These are phyloP conservation scores for Eutypa lata DNA, from an alignment of 2,329 filamentous ascomycete species.

Conservation along the genomic window DNA sequence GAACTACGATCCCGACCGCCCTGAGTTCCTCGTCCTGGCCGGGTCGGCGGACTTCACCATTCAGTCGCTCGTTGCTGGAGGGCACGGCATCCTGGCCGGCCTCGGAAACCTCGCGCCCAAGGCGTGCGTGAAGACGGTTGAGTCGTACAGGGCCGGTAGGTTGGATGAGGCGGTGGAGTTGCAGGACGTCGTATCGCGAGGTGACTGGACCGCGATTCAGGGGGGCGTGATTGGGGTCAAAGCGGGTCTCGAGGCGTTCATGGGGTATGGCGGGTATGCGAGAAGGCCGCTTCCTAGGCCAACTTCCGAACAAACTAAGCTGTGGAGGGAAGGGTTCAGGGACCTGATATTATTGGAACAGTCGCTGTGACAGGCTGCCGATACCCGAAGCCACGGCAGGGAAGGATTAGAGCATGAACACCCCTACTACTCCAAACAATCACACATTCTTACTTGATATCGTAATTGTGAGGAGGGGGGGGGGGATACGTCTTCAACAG, in stretches of 20 bases:
- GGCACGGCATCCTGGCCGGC: conserved; percentile 69
- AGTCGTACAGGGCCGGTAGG: conserved; percentile 57
- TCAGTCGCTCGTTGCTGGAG: conserved; percentile 65
- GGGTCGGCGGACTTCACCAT: conserved; percentile 72
- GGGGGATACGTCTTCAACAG: too few species aligned
- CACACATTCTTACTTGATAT: too few species aligned
- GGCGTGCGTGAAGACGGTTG: conserved; percentile 58
- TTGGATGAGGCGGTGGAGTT: conserved; percentile 58
- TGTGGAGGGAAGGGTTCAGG: conserved; percentile 55
- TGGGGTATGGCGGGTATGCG: conserved; percentile 62
- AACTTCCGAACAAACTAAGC: conserved; percentile 42
- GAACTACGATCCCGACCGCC: conserved; percentile 28
- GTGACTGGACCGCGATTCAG: conserved; percentile 71
- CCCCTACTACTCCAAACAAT: too few species aligned
- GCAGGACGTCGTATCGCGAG: conserved; percentile 64
- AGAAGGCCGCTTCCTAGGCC: conserved; percentile 50
- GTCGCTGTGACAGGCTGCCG: conserved; percentile 34
- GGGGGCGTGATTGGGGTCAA: conserved; percentile 72
- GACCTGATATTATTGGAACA: conserved; percentile 52
- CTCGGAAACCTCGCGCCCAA: conserved; percentile 70
- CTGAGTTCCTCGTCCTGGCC: conserved; percentile 66
- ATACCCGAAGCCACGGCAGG: conserved; percentile 10
- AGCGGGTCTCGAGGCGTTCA: conserved; percentile 62
- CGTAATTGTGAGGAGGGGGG: too few species aligned
- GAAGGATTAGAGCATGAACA: too few species aligned